These are phyloP conservation scores for Rugosomyces carneus DNA, from an alignment of 1,284 basidiomycete genomes.

Conservation along the genomic window DNA sequence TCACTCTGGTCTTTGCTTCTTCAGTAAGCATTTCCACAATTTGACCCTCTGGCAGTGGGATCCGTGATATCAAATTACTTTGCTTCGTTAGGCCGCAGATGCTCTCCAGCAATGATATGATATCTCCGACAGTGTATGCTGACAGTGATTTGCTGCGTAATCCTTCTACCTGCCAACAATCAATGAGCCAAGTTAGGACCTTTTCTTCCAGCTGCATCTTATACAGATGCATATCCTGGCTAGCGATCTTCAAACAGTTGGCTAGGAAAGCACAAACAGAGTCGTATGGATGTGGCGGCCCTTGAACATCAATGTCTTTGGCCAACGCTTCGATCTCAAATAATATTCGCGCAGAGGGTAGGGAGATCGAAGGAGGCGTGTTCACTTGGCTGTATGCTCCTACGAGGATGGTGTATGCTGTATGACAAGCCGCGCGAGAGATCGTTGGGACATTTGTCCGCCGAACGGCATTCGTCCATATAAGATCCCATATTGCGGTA, in stretches of 20 bases:
- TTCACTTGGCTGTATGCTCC: conserved; percentile 19
- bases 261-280: conserved; percentile 79
- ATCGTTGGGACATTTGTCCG: conserved; percentile 59
- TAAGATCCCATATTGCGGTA: conserved; percentile 55
- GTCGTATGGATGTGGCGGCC: conserved; percentile 79
- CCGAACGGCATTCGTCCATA: conserved; percentile 81
- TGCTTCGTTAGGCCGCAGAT: conserved; percentile 51
- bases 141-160: conserved; percentile 39
- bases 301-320: conserved; percentile 81
- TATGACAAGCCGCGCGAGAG: conserved; percentile 77
- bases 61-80: conserved; percentile 39
- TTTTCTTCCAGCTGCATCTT: conserved; percentile 80
- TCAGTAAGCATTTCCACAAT: conserved; percentile 57
- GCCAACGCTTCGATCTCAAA: conserved; percentile 71
- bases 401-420: conserved; percentile 53
- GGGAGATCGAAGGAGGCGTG: conserved; percentile 20
- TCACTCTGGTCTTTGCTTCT: conserved; percentile 48
- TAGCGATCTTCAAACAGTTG: conserved; percentile 59
- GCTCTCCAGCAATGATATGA: conserved; percentile 57
- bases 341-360: conserved; percentile 54
- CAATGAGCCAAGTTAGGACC: conserved; percentile 76
- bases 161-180: conserved; percentile 59
- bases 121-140: conserved; percentile 51
- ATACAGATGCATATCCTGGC: conserved; percentile 76
- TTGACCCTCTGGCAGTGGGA: conserved; percentile 58